These are phyloP conservation scores for Erodium moschatum DNA, from an alignment of 441 rosid genomes.

Conservation along the genomic window DNA sequence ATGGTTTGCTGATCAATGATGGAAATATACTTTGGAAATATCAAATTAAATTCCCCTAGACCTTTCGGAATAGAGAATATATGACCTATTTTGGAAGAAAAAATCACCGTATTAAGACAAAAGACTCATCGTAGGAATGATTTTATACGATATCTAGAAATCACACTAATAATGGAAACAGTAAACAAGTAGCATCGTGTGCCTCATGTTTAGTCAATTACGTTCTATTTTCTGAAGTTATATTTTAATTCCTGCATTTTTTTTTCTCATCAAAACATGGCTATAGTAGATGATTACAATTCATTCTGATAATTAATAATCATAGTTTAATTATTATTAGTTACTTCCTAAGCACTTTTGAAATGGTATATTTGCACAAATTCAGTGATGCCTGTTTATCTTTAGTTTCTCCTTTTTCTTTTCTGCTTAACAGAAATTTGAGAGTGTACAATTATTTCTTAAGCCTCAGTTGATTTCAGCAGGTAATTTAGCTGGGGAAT, in stretches of 20 bases:
- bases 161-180: not conserved
- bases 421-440: constrained; percentile 1
- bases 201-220: not conserved
- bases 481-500: constrained; percentile 25
- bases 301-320: too few relatives aligned
- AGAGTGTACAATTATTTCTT: constrained; percentile 1
- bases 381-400: not conserved
- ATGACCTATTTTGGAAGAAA: not conserved
- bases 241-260: not conserved
- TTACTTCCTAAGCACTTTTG: too few relatives aligned
- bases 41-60: not conserved
- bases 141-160: not conserved
- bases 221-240: not conserved
- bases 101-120: not conserved
- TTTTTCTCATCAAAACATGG: not conserved
- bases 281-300: too few relatives aligned
- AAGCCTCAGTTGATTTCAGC: constrained; percentile 24
- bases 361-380: not conserved
- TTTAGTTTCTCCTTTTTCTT: not conserved
- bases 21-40: not conserved
- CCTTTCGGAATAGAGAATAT: not conserved
- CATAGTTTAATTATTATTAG: too few relatives aligned
- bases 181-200: not conserved
- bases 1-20: not conserved
- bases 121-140: not conserved